Conservation (phyloP, 345 rosid genomes). For the Eucalyptus decipiens region DNA sequence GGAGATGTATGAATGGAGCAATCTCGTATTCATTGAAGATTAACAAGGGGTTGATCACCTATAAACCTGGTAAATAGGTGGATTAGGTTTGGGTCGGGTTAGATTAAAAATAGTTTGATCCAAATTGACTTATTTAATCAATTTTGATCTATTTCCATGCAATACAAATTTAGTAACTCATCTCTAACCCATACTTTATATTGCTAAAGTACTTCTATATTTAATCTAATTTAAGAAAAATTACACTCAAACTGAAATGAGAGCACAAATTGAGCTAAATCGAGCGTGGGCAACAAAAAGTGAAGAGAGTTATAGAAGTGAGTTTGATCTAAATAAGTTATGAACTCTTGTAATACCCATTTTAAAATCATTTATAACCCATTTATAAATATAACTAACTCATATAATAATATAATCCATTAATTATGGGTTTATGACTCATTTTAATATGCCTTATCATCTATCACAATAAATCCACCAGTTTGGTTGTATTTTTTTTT, state of each 20-base stretch:
- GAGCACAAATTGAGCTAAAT: neutral
- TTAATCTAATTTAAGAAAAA: neutral
- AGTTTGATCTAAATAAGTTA: neutral
- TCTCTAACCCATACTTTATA: neutral
- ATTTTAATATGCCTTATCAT: too few species aligned
- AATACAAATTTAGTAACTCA: neutral
- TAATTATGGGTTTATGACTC: neutral
- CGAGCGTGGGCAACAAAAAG: neutral
- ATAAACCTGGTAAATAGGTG: too few species aligned
- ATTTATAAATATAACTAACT: neutral
- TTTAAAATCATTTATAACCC: too few species aligned
- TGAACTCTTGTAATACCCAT: neutral
- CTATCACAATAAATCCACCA: neutral
- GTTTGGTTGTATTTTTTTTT: neutral
- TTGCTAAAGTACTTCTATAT: neutral
- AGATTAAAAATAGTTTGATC: too few species aligned
- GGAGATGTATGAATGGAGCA: neutral
- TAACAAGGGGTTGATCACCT: too few species aligned
- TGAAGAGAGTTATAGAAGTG: neutral
- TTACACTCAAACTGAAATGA: neutral
- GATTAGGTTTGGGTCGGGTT: too few species aligned
- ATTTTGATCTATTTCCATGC: too few species aligned
- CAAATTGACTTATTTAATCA: too few species aligned
- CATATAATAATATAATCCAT: neutral
- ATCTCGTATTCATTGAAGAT: neutral